Conservation (phyloP, 805 yeast species). For the Zygosaccharomyces lentus region DNA sequence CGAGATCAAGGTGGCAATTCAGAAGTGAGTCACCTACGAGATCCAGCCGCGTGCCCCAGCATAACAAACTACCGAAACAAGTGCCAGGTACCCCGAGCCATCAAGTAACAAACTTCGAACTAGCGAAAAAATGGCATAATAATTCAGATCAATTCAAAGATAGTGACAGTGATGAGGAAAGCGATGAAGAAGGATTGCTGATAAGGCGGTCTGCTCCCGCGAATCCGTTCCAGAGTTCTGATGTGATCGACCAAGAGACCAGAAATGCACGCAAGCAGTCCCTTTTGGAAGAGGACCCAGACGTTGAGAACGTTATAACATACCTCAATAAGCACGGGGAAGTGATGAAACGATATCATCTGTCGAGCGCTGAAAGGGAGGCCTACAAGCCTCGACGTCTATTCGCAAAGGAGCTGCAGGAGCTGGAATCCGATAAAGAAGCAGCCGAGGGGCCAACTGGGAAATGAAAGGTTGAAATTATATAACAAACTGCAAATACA, state of each 20-base stretch:
- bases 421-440: conserved; percentile 7
- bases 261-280: conserved; percentile 16
- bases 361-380: conserved; percentile 23
- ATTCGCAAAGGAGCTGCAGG: conserved; percentile 20
- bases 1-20: conserved; percentile 15
- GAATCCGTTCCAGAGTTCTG: conserved; percentile 18
- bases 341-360: conserved; percentile 22
- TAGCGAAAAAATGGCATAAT: conserved; percentile 36
- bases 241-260: conserved; percentile 12
- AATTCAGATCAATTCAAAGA: conserved; percentile 16
- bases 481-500: neutral
- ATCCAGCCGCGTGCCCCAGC: neutral
- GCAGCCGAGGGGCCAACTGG: conserved; percentile 1
- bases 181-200: conserved; percentile 2
- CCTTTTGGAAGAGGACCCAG: conserved; percentile 18
- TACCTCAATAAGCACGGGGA: conserved; percentile 36
- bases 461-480: neutral
- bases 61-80: conserved; percentile 16
- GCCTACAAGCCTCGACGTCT: conserved; percentile 29
- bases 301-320: conserved; percentile 25
- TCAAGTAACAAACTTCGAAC: conserved; percentile 32
- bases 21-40: conserved; percentile 2
- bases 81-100: conserved; percentile 37
- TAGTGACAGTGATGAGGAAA: conserved; percentile 13
- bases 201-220: conserved; percentile 1